Base-by-base conservation (phyloP, 371 early-diverging fungal species). In the Mortierella sp. region DNA sequence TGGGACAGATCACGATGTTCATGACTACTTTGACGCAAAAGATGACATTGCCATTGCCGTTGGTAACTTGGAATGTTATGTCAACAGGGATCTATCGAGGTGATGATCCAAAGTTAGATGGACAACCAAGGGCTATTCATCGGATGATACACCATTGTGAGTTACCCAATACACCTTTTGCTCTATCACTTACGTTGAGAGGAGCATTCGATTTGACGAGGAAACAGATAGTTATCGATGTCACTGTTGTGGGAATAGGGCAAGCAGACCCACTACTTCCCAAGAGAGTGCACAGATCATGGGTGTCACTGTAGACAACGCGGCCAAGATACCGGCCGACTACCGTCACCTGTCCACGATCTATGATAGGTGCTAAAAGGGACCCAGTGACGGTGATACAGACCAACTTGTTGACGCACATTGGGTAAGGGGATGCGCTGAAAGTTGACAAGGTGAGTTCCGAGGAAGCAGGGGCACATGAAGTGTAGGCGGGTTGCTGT, bases 231-330 rank as follows among this genome's bases (percentile, higher is more conserved):
- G 59, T 67, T 55, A 73, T 57, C 31, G 67, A 54, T 47, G 63
- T 63, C 59, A 59, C 16, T 19, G 53, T 51, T 55, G 44, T 47
- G 25, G 60, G 60, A 60, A 73, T 45, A 41, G 73, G 73, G 67
- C 73, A 73, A 51, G 67, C 54, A 37, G 19, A 22, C 17, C 67
- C 73, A 46, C 59, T 54, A 19, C 29, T 43, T 5, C 50, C 60
- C 59, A 63, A 39, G n/a, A 73, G 45, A n/a, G 40, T 27, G 57
- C 74, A 73, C 14, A 73, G 48, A 29, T 73, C 63, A 19, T 73
- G 55, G 63, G 28, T 63, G 25, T 73, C 74, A 14, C 63, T 58
- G 60, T 67, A 73, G 56, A 73, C 67, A 12, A 54, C 17, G n/a
- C 49, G 46, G 2, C 55, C 55, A 8, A 63, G 40, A 60, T 55